These are phyloP conservation scores for Gossypium gossypioides DNA, from an alignment of 441 rosid genomes.

Conservation along the genomic window DNA sequence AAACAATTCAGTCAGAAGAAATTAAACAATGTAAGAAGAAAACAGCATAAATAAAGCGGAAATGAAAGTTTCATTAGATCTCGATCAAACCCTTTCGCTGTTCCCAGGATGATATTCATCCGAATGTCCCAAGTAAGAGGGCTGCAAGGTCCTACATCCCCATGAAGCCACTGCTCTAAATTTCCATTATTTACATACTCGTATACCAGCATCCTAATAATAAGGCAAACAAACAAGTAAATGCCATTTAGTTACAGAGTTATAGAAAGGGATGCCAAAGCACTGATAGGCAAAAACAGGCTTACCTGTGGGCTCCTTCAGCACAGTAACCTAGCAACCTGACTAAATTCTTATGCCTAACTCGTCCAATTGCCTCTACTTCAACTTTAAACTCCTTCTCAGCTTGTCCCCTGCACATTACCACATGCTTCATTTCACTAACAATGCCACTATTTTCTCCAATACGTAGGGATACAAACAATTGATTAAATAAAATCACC, in stretches of 20 bases:
- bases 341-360: slow-evolving; percentile 62
- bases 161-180: slow-evolving; percentile 68
- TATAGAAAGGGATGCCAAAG: background rate
- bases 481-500: slow-evolving; percentile 17
- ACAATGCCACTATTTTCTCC: no score
- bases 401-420: slow-evolving; percentile 50
- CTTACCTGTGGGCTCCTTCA: slow-evolving; percentile 63
- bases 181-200: slow-evolving; percentile 60
- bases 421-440: background rate
- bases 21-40: background rate
- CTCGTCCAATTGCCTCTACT: slow-evolving; percentile 65
- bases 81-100: slow-evolving; percentile 46
- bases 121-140: slow-evolving; percentile 67
- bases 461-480: no score
- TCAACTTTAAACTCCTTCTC: slow-evolving; percentile 63
- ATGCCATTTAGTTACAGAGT: background rate
- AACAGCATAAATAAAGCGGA: background rate
- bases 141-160: slow-evolving; percentile 51
- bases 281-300: background rate
- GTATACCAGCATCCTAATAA: slow-evolving; percentile 56
- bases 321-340: slow-evolving; percentile 59
- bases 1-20: slow-evolving; percentile 1
- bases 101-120: slow-evolving; percentile 50
- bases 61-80: background rate
- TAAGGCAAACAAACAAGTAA: background rate